Percentiles rank a stretch among this genome's conserved stretches.
phyloP scores from a whole-genome alignment of 257 asterid species.

The Petunia axillaris region DNA sequence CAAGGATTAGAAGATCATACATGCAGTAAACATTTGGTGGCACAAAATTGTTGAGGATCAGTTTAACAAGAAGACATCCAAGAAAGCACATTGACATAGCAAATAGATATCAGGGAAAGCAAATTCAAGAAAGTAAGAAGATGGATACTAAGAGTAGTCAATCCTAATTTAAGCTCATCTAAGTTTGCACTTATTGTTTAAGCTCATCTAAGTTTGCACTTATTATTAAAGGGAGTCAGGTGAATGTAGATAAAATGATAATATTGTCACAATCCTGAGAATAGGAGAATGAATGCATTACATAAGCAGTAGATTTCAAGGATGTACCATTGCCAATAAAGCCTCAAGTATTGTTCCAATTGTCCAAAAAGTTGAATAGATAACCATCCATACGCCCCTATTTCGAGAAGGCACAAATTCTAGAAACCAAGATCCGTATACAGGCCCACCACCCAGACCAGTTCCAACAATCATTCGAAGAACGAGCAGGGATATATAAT shows the following conservation, averaged over 20 bases:
- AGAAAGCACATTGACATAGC: neutral
- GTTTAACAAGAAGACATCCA: no score
- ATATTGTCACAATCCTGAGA: neutral
- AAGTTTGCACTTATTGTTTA: neutral
- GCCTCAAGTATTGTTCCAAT: constrained; percentile 75
- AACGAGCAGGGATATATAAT: constrained; percentile 50
- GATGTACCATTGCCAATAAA: constrained; percentile 71
- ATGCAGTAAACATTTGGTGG: no score
- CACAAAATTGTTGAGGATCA: no score
- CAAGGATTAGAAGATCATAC: no score
- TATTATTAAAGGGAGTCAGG: neutral
- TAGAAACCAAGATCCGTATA: constrained; percentile 80
- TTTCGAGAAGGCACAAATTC: constrained; percentile 75
- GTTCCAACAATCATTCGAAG: constrained; percentile 64
- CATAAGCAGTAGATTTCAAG: neutral
- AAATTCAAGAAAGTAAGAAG: neutral
- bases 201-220: neutral
- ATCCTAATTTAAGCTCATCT: constrained; percentile 6
- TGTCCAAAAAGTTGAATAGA: constrained; percentile 67
- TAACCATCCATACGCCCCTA: constrained; percentile 78
- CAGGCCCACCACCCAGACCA: constrained; percentile 84
- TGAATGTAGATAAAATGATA: neutral
- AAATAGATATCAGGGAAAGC: neutral
- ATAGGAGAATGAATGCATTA: neutral
- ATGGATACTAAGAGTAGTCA: neutral